Evolutionary conservation across 1,284 basidiomycete species (phyloP).

Genomic region (Leccinum pachyderme): DNA sequence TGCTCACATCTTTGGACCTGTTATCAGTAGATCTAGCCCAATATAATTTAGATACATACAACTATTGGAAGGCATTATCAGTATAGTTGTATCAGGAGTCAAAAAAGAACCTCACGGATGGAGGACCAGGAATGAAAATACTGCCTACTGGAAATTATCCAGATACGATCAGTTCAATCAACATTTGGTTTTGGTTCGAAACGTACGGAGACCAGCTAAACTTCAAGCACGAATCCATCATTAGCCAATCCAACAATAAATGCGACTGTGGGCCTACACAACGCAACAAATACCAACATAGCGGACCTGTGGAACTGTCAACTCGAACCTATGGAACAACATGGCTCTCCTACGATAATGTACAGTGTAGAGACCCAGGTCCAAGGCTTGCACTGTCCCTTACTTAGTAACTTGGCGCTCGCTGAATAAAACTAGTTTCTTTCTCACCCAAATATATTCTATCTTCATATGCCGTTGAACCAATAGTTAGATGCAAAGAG

Average conservation of each 20-base stretch:
- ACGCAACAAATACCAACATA: background rate
- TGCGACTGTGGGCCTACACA: background rate
- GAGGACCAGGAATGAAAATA: background rate
- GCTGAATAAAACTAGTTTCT: background rate
- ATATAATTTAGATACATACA: background rate
- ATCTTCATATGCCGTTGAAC: background rate
- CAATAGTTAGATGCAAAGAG: background rate
- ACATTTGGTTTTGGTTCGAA: background rate
- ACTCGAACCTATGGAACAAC: background rate
- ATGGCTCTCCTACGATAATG: background rate
- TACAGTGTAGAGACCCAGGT: slow-evolving; percentile 1
- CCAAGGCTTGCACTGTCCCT: background rate
- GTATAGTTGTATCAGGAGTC: background rate
- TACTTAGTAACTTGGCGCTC: background rate
- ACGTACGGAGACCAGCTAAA: background rate
- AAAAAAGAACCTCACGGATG: background rate
- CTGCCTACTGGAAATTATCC: background rate
- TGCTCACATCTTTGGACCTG: background rate
- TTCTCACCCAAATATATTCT: background rate
- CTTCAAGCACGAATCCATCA: background rate
- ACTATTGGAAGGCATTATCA: background rate
- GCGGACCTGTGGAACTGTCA: background rate
- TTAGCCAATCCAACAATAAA: background rate
- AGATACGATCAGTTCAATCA: background rate
- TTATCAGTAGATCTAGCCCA: background rate